Conservation (phyloP, 1,139 yeast genomes). For the Nakaseomyces bracarensis region DNA sequence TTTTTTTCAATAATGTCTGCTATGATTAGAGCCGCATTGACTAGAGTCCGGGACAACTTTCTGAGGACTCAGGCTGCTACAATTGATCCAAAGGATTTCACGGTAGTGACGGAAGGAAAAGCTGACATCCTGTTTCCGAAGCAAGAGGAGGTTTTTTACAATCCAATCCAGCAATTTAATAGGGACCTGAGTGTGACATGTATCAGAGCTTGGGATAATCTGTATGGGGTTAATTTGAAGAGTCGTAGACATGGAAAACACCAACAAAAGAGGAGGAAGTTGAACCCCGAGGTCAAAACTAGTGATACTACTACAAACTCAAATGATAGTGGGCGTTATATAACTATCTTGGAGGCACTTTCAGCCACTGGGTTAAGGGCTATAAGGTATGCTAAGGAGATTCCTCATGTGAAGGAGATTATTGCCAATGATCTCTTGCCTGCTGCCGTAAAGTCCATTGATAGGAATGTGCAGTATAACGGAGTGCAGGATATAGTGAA, state of each 20-base stretch:
- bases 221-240: constrained; percentile 36
- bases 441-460: constrained; percentile 80
- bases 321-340: constrained; percentile 35
- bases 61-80: constrained; percentile 2
- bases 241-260: constrained; percentile 24
- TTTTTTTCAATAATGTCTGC: constrained; percentile 6
- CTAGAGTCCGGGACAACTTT: constrained; percentile 17
- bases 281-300: constrained; percentile 20
- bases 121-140: constrained; percentile 74
- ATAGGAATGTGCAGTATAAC: constrained; percentile 62
- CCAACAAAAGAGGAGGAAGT: constrained; percentile 22
- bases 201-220: constrained; percentile 75
- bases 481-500: constrained; percentile 44
- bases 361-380: constrained; percentile 95
- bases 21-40: constrained; percentile 27
- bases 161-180: constrained; percentile 93
- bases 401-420: constrained; percentile 60
- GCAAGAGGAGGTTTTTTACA: constrained; percentile 77
- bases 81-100: constrained; percentile 32
- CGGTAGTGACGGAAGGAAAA: constrained; percentile 63
- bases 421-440: constrained; percentile 84
- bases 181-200: constrained; percentile 82
- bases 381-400: constrained; percentile 83
- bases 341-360: constrained; percentile 75
- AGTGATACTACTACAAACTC: constrained; percentile 14